These are phyloP conservation scores for Puccinia hordei DNA, from an alignment of 1,284 basidiomycete genomes.

Conservation along the genomic window DNA sequence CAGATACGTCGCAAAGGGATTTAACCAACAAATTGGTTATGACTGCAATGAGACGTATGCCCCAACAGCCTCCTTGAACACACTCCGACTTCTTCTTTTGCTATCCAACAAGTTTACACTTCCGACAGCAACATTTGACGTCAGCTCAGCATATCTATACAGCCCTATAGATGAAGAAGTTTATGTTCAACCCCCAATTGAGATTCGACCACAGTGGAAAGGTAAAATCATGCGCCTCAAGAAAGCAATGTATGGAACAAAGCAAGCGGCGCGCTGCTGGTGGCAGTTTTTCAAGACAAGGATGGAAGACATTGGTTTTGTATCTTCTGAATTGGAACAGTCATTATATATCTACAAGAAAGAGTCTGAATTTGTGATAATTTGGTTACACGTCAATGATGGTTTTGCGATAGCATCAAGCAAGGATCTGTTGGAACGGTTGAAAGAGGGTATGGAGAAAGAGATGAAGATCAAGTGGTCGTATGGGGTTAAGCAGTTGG, in stretches of 20 bases:
- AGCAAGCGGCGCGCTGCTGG: slow-evolving; percentile 24
- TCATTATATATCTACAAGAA: slow-evolving; percentile 6
- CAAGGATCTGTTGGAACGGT: background rate
- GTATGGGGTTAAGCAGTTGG: background rate
- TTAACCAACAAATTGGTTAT: background rate
- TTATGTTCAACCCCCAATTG: too few species aligned
- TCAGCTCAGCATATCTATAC: too few species aligned
- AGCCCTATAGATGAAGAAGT: too few species aligned
- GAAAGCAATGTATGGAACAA: slow-evolving; percentile 18
- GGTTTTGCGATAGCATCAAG: background rate
- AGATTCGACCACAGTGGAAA: too few species aligned
- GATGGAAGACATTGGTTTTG: slow-evolving; percentile 1
- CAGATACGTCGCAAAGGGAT: slow-evolving; percentile 1
- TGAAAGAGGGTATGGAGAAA: background rate
- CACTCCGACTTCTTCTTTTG: background rate
- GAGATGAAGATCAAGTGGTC: background rate
- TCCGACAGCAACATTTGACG: too few species aligned
- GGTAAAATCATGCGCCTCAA: too few species aligned
- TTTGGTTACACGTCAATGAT: slow-evolving; percentile 33
- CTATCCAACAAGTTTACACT: background rate
- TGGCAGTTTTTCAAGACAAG: background rate
- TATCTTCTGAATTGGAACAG: too few species aligned
- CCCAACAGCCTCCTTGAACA: slow-evolving; percentile 13
- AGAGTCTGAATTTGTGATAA: background rate
- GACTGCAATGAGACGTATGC: slow-evolving; percentile 22